Percentiles rank a stretch among this genome's conserved stretches.
Conservation (phyloP, 257 asterid genomes). For the Osmanthus fragrans region DNA sequence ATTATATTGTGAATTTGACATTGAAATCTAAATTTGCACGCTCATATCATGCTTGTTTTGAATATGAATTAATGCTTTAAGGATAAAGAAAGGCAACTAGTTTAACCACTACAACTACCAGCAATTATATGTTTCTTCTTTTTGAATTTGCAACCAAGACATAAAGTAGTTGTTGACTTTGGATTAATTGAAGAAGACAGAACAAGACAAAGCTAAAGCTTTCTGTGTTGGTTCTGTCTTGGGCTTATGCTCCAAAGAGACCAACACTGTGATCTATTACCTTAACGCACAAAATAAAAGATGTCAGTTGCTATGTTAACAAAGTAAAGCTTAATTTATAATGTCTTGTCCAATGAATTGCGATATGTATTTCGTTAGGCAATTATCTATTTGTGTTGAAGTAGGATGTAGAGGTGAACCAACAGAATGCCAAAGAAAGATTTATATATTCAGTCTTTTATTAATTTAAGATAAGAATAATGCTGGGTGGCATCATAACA, state of each 20-base stretch:
- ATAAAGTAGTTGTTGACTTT: constrained; percentile 8
- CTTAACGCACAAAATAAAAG: too few species aligned
- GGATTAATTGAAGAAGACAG: constrained; percentile 15
- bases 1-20: background rate
- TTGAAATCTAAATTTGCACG: background rate
- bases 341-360: too few species aligned
- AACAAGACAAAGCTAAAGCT: constrained; percentile 14
- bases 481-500: too few species aligned
- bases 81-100: background rate
- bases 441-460: too few species aligned
- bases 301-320: too few species aligned
- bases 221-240: constrained; percentile 7
- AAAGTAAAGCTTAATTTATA: too few species aligned
- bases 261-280: background rate
- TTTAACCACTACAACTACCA: background rate
- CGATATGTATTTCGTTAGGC: too few species aligned
- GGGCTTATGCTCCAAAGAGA: background rate
- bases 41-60: background rate
- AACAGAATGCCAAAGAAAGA: too few species aligned
- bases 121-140: background rate
- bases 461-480: too few species aligned
- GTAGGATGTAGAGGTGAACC: too few species aligned
- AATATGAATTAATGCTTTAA: background rate
- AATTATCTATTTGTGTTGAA: too few species aligned
- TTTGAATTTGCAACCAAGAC: constrained; percentile 25